Evolutionary conservation across 257 asterid genomes (phyloP).

Genomic region (Anisodus acutangulus): DNA sequence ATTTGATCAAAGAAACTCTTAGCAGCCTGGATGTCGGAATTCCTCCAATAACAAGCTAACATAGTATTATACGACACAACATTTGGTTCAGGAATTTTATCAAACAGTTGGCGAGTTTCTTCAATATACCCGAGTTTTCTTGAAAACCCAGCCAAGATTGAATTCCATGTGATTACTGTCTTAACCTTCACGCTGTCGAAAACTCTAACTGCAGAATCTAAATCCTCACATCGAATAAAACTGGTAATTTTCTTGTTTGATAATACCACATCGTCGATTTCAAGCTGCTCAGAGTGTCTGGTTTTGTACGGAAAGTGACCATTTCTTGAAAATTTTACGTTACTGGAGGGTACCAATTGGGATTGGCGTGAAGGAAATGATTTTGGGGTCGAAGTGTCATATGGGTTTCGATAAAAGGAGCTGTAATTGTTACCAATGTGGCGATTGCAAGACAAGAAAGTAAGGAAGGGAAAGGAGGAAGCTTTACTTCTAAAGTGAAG

Average conservation of each 20-base stretch:
- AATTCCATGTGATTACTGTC: conserved; percentile 73
- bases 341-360: conserved; percentile 33
- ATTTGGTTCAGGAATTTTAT: conserved; percentile 74
- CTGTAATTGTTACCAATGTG: conserved; percentile 29
- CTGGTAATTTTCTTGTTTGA: conserved; percentile 64
- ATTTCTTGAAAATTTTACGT: conserved; percentile 29
- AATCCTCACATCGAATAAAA: conserved; percentile 57
- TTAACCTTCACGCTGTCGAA: conserved; percentile 52
- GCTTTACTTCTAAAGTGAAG: conserved; percentile 30
- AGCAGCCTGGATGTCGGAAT: conserved; percentile 49
- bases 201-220: conserved; percentile 62
- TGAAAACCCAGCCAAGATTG: conserved; percentile 65
- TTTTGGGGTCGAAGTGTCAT: conserved; percentile 36
- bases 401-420: conserved; percentile 27
- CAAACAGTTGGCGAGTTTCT: conserved; percentile 66
- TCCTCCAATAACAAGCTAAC: conserved; percentile 65
- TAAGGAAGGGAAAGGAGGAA: conserved; percentile 5
- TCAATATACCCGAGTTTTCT: conserved; percentile 50
- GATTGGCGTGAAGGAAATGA: conserved; percentile 20
- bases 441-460: conserved; percentile 28
- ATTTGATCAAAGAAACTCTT: conserved; percentile 53
- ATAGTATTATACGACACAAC: conserved; percentile 65
- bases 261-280: conserved; percentile 27
- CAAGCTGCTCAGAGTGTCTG: no score
- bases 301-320: not conserved